Conservation (phyloP, 352 stramenopile species). For the Globisporangium barbulae region DNA sequence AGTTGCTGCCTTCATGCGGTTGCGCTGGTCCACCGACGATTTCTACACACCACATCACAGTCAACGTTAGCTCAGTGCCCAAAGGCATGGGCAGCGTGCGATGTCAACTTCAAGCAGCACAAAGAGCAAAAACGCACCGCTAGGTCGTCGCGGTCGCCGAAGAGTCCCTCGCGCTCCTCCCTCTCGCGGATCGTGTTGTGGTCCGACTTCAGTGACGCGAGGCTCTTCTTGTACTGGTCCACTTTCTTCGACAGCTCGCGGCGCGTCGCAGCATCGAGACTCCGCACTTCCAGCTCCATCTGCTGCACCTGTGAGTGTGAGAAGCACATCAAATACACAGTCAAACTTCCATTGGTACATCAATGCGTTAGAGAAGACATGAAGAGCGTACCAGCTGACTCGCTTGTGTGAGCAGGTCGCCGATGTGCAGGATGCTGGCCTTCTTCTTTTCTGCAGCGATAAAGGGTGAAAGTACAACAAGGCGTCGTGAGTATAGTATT, state of each 20-base stretch:
- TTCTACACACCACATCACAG: slow-evolving; percentile 20
- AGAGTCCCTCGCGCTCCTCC: slow-evolving; percentile 80
- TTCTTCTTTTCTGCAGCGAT: slow-evolving; percentile 76
- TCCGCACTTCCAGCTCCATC: slow-evolving; percentile 87
- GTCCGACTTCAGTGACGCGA: slow-evolving; percentile 75
- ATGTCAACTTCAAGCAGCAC: slow-evolving; percentile 1
- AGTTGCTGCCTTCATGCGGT: slow-evolving; percentile 74
- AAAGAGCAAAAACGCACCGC: slow-evolving; percentile 24
- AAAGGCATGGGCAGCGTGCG: no score
- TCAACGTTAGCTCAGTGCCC: not conserved
- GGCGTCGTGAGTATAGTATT: not conserved
- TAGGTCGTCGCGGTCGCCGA: slow-evolving; percentile 71
- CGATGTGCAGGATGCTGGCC: slow-evolving; percentile 73
- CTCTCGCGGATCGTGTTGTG: slow-evolving; percentile 82
- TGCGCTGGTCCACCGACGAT: slow-evolving; percentile 66
- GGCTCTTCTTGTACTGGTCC: slow-evolving; percentile 88
- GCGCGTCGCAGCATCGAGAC: slow-evolving; percentile 69
- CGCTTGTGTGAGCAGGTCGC: slow-evolving; percentile 76
- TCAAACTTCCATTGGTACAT: not conserved
- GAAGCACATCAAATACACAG: not conserved
- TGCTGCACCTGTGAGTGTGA: slow-evolving; percentile 62
- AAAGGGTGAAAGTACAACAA: not conserved
- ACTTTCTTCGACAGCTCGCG: slow-evolving; percentile 88
- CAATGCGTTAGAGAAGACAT: not conserved
- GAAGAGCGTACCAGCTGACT: slow-evolving; percentile 59